Percentiles rank a stretch among this genome's conserved stretches.
phyloP scores from a whole-genome alignment of 352 stramenopile species.

The Blastocystis sp. region DNA sequence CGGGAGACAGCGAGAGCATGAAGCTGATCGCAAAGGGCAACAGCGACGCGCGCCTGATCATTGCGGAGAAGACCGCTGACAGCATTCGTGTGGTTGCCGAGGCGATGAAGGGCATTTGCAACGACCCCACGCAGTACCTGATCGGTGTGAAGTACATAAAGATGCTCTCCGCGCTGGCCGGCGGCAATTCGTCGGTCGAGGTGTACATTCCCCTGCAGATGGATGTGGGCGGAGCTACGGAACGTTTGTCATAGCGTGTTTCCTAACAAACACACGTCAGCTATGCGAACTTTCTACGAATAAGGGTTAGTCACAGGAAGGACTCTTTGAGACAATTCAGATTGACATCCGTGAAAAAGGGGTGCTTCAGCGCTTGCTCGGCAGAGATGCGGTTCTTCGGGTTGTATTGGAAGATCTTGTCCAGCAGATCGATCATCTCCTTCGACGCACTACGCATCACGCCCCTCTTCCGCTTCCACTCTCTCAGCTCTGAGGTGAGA shows the following conservation, averaged over 20 bases:
- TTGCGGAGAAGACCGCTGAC: conserved; percentile 74
- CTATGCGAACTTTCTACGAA: background rate
- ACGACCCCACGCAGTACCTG: conserved; percentile 76
- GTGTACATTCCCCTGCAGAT: conserved; percentile 75
- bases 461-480: background rate
- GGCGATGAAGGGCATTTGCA: conserved; percentile 71
- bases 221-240: conserved; percentile 74
- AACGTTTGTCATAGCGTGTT: conserved; percentile 16
- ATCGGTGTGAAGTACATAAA: conserved; percentile 76
- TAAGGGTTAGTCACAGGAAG: too few relatives aligned
- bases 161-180: conserved; percentile 69
- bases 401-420: conserved; percentile 53
- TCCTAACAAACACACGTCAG: background rate
- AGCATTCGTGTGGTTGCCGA: conserved; percentile 70
- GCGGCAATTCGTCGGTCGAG: background rate
- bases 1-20: conserved; percentile 74
- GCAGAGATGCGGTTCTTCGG: conserved; percentile 49
- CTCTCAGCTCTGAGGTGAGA: background rate
- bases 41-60: conserved; percentile 74
- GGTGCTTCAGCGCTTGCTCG: conserved; percentile 17
- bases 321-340: conserved; percentile 46
- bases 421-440: conserved; percentile 31
- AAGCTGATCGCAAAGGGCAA: conserved; percentile 74
- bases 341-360: conserved; percentile 38
- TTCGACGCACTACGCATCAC: background rate